Evolutionary conservation across 176 grass and related monocot species (phyloP), one percentile per base, ranked within the genome.

Genomic region (Musa schizocarpa): DNA sequence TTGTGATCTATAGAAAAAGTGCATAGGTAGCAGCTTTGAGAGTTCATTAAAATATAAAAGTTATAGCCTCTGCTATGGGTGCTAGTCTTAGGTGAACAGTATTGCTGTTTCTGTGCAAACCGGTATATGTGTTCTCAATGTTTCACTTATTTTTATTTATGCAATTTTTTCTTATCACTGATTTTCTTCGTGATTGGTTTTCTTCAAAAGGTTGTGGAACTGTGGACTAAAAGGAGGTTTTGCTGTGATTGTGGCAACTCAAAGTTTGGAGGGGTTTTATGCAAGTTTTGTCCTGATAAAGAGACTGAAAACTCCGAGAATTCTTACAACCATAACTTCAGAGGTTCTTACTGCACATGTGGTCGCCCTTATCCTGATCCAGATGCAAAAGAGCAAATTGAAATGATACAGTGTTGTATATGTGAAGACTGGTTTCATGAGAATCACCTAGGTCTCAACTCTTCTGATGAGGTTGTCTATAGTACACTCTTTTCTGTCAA

Each of bases 341-440:
- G 82, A 81, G 95, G 95, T 66, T 85, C 78, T 19, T 98, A 98
- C 80, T 98, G 95, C 88, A 91, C 86, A 34, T 98, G 95, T 65
- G 63, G 80, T 75, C 83, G 90, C 61, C 95, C 95, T 73, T 98
- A 94, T 89, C 95, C 95, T 84, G 95, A 98, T 87, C 90, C 95
- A 79, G 95, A 93, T 76, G 88, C 78, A 21, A 81, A 87, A 61
- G 88, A 89, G 53, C 95, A 94, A 91, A 81, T 89, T 79, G 90
- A 98, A 79, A 98, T 98, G 95, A 98, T 98, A 82, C 95, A 98
- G 53, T 98, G 95, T 48, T 89, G 90, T 74, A 87, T 98, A 74
- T 98, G 95, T 74, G 95, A 98, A 82, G 95, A 98, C 27, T 98
- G 95, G 95, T 98, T 94, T 87, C 95, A 98, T 51, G 90, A 87